A percentile compares a stretch with the other conserved stretches of the same genome.
Conservation (phyloP, 1,139 yeast species). For the Blastobotrys apis region DNA sequence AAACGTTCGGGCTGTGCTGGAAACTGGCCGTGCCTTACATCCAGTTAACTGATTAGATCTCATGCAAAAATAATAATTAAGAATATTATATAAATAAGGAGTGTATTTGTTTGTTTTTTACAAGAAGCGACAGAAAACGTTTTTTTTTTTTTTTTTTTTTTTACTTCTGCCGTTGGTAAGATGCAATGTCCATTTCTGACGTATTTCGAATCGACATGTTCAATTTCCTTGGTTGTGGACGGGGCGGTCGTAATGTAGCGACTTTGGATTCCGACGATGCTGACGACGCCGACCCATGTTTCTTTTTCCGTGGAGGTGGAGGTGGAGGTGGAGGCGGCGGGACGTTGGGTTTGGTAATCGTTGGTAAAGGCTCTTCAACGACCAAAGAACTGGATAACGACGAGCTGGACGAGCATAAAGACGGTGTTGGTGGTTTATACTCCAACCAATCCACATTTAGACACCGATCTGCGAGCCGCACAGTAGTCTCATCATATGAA, state of each 20-base stretch:
- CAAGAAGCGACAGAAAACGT: too few relatives aligned
- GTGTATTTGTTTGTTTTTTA: too few relatives aligned
- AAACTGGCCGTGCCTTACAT: slow-evolving; percentile 4
- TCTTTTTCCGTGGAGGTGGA: slow-evolving; percentile 15
- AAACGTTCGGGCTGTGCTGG: slow-evolving; percentile 37
- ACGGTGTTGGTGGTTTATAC: slow-evolving; percentile 14
- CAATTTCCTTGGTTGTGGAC: slow-evolving; percentile 9
- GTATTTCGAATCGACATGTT: slow-evolving; percentile 21
- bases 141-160: too few relatives aligned
- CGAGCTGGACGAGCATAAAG: background rate
- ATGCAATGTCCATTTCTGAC: slow-evolving; percentile 20
- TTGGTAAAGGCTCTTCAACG: background rate
- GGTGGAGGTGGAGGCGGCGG: slow-evolving; percentile 14
- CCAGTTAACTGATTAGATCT: slow-evolving; percentile 1
- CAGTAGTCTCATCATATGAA: slow-evolving; percentile 40
- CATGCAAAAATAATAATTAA: background rate
- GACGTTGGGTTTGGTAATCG: background rate
- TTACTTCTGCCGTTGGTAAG: background rate
- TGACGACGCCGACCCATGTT: background rate
- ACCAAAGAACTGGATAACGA: background rate
- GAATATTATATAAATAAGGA: background rate
- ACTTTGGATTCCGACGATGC: background rate
- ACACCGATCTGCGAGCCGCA: slow-evolving; percentile 60
- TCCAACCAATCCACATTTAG: slow-evolving; percentile 55
- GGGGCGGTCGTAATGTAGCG: background rate